These are phyloP conservation scores for Cladosporium cucumerinum DNA, from an alignment of 2,329 filamentous ascomycete genomes.

Conservation along the genomic window DNA sequence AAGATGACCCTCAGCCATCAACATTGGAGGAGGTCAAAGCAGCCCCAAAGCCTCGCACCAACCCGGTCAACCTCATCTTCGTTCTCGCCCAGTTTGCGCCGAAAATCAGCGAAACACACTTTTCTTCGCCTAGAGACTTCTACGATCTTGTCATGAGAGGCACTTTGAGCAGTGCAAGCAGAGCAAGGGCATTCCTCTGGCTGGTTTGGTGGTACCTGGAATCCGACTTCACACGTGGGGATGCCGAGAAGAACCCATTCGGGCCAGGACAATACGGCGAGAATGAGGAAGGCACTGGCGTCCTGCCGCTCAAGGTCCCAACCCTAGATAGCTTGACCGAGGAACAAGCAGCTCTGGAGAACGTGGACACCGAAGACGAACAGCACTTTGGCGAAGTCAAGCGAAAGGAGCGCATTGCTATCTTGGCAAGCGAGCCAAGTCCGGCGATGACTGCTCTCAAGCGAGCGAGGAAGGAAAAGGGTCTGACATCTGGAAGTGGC, in stretches of 20 bases:
- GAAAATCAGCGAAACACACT: slow-evolving; percentile 90
- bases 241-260: slow-evolving; percentile 86
- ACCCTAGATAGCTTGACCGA: slow-evolving; percentile 61
- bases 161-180: slow-evolving; percentile 73
- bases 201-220: slow-evolving; percentile 99
- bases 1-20: slow-evolving; percentile 81
- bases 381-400: slow-evolving; percentile 68
- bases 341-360: slow-evolving; percentile 66
- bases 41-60: slow-evolving; percentile 70
- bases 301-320: slow-evolving; percentile 59
- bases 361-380: slow-evolving; percentile 70
- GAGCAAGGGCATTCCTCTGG: slow-evolving; percentile 90
- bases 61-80: slow-evolving; percentile 96
- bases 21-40: slow-evolving; percentile 79
- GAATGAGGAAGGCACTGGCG: slow-evolving; percentile 38
- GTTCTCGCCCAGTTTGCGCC: slow-evolving; percentile 85
- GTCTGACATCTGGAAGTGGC: slow-evolving; percentile 31
- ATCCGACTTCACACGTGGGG: slow-evolving; percentile 86
- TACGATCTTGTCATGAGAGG: slow-evolving; percentile 95
- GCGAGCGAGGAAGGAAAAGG: slow-evolving; percentile 47
- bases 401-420: slow-evolving; percentile 67
- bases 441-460: slow-evolving; percentile 57
- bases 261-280: slow-evolving; percentile 55
- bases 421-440: slow-evolving; percentile 71
- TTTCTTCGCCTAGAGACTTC: slow-evolving; percentile 80